Evolutionary conservation across 208 protist genomes (phyloP).

Genomic region (Trypanosomatidae sp.): DNA sequence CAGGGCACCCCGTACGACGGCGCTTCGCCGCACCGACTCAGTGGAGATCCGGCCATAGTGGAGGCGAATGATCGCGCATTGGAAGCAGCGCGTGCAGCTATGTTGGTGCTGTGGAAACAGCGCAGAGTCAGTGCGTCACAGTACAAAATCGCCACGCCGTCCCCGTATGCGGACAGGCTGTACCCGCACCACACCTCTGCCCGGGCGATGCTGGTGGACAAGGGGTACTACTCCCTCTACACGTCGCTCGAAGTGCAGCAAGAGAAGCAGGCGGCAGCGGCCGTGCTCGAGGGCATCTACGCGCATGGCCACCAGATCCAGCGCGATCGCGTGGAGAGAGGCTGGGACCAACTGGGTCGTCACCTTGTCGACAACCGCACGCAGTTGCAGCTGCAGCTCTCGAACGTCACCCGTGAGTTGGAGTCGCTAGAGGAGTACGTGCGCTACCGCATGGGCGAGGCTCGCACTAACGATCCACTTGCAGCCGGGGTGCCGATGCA

Average conservation of each 20-base stretch:
- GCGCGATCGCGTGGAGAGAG: slow-evolving; percentile 39
- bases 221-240: slow-evolving; percentile 56
- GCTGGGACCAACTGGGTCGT: slow-evolving; percentile 60
- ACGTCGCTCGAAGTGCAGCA: slow-evolving; percentile 29
- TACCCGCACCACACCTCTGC: slow-evolving; percentile 41
- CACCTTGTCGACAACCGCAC: slow-evolving; percentile 33
- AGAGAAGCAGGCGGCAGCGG: slow-evolving; percentile 27
- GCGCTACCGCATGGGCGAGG: slow-evolving; percentile 26
- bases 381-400: slow-evolving; percentile 21
- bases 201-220: slow-evolving; percentile 57
- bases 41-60: background rate
- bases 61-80: background rate
- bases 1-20: slow-evolving; percentile 7
- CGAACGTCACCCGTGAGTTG: slow-evolving; percentile 25
- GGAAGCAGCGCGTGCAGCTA: background rate
- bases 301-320: slow-evolving; percentile 35
- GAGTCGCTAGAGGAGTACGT: slow-evolving; percentile 30
- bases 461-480: slow-evolving; percentile 26
- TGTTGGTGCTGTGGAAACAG: slow-evolving; percentile 13
- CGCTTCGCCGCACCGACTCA: background rate
- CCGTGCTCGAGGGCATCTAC: slow-evolving; percentile 31
- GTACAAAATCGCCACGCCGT: background rate
- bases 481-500: slow-evolving; percentile 44
- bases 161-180: slow-evolving; percentile 27
- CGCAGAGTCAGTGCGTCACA: slow-evolving; percentile 10